Evolutionary conservation across 306 rosid species (phyloP).

Genomic region (Medicago truncatula): DNA sequence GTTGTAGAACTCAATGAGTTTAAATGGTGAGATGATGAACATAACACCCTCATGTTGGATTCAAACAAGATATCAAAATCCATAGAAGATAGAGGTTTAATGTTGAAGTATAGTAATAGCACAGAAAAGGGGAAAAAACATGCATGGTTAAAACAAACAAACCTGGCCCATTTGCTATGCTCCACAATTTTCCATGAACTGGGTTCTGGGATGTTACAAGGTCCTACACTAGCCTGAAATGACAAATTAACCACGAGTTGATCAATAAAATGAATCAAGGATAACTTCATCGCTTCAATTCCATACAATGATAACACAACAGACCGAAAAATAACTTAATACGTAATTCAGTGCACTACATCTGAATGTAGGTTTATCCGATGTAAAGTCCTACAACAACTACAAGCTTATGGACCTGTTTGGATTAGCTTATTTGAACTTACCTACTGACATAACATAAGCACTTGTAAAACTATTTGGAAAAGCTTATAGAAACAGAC

Average conservation of each 20-base stretch:
- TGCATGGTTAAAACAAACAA: constrained; percentile 41
- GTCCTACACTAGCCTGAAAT: constrained; percentile 84
- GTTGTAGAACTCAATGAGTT: too few species aligned
- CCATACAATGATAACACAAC: neutral
- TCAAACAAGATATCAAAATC: too few species aligned
- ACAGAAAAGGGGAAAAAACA: constrained; percentile 9
- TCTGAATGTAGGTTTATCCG: neutral
- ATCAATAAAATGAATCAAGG: constrained; percentile 2
- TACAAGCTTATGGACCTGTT: neutral
- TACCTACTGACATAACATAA: neutral
- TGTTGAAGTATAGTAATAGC: constrained; percentile 20
- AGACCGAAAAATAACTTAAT: neutral
- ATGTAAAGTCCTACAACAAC: neutral
- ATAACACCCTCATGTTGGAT: too few species aligned
- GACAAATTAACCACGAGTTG: constrained; percentile 18
- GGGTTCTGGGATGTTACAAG: constrained; percentile 84
- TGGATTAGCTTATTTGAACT: neutral
- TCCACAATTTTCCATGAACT: constrained; percentile 90
- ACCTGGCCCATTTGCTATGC: constrained; percentile 98
- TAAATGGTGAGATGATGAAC: too few species aligned
- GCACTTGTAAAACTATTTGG: neutral
- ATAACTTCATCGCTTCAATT: neutral
- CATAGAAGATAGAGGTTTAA: constrained; percentile 14
- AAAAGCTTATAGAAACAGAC: neutral
- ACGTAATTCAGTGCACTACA: neutral